phyloP scores from a whole-genome alignment of 2,329 filamentous ascomycete species.

The Colletotrichum salicis region DNA sequence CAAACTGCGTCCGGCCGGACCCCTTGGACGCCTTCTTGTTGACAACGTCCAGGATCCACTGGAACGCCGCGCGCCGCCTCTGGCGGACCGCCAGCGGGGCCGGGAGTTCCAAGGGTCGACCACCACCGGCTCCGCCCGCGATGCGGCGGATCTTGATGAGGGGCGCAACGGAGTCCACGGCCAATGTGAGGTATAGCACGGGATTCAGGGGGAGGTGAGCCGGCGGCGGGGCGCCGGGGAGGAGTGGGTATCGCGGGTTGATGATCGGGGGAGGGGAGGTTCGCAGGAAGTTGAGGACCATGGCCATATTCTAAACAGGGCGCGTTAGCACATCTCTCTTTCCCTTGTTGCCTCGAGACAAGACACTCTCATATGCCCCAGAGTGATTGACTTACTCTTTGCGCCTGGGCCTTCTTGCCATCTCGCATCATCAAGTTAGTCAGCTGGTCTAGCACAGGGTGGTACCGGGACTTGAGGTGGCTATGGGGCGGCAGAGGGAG shows the following conservation, averaged over 20 bases:
- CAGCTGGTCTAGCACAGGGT: conserved; percentile 85
- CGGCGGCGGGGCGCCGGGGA: conserved; percentile 81
- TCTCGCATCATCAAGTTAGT: conserved; percentile 92
- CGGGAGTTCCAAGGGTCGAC: conserved; percentile 83
- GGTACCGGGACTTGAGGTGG: conserved; percentile 84
- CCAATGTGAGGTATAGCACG: conserved; percentile 86
- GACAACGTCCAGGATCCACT: conserved; percentile 90
- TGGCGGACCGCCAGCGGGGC: conserved; percentile 79
- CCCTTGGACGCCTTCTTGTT: conserved; percentile 79
- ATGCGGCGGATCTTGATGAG: conserved; percentile 82
- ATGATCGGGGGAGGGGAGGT: conserved; percentile 82
- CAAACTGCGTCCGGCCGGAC: conserved; percentile 77
- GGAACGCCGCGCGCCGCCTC: conserved; percentile 80
- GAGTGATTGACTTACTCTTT: conserved; percentile 72
- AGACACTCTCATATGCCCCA: no score
- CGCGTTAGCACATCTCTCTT: conserved; percentile 10
- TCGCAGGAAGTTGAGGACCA: conserved; percentile 85
- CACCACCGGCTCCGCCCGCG: conserved; percentile 85
- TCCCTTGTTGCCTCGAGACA: not conserved
- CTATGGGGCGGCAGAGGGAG: conserved; percentile 70
- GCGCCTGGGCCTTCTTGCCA: conserved; percentile 90
- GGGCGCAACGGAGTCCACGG: conserved; percentile 92
- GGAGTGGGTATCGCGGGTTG: conserved; percentile 75
- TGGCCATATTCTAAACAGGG: conserved; percentile 77
- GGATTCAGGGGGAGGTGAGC: conserved; percentile 88